Base-by-base conservation (phyloP, 1,284 basidiomycete species). In the Cryptococcus sp. region DNA sequence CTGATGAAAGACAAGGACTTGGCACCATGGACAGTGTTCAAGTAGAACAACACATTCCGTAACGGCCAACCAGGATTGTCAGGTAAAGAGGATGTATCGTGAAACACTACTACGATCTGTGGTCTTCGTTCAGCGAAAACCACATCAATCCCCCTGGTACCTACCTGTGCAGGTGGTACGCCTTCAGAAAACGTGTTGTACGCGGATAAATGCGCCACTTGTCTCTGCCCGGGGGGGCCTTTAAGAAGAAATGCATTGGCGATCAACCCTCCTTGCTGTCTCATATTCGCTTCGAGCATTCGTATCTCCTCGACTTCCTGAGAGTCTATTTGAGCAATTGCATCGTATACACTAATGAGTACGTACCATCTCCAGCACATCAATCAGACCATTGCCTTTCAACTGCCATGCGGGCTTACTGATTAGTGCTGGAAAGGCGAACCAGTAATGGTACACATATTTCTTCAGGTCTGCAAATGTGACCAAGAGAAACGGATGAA, bases 391-490 rank as follows among this genome's bases (percentile, higher is more conserved):
- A 35, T 35, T 35, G 30, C 30, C 30, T 35, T 81, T 79, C 57
- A 92, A 84, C 78, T 92, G 86, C 93, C 93, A 96, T 0, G 86
- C 85, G 3, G 93, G 92, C 66, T 90, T 91, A 16, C 89, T 83
- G 0, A 89, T 85, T 57, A 98, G 86, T 0, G 93, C 92, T 0
- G 96, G 96, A 76, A 97, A 96, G 0, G 90, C 90, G 70, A 97
- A 97, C 94, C 95, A 98, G 79, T 99, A 97, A 74, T 89, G 93
- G 76, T 92, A 98, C 64, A 89, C 89, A 82, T 95, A 98, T 78
- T 95, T 97, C 82, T 99, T 99, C 60, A 99, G 86, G 77, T 99
- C 96, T 0, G 96, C 91, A 70, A 89, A 99, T 0, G 93, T 92
- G 65, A 99, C 88, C 25, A 96, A 81, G 16, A 97, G 82, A 78